Evolutionary conservation across 345 rosid genomes (phyloP).

Genomic region (Eucalyptus fibrosa): DNA sequence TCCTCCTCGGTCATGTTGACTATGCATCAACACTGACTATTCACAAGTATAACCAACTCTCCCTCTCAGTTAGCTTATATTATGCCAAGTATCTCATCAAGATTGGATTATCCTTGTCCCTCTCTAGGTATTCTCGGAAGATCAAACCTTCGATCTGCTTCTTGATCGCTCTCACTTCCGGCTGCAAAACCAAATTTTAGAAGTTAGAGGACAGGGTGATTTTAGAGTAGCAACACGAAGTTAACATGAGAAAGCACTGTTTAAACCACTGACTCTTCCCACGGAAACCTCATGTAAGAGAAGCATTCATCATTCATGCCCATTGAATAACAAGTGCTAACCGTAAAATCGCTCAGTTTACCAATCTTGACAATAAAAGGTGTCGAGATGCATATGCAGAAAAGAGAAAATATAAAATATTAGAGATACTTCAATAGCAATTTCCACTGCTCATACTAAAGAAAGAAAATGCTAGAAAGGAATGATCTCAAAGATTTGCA

Average conservation of each 20-base stretch:
- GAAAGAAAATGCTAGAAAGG: not conserved
- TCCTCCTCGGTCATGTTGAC: not conserved
- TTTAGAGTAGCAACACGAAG: not conserved
- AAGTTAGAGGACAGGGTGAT: not conserved
- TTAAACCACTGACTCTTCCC: not conserved
- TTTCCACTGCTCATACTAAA: not conserved
- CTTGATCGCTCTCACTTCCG: constrained; percentile 25
- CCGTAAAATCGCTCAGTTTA: not conserved
- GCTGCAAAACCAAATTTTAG: constrained; percentile 7
- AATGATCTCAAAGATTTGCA: not conserved
- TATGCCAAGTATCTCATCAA: constrained; percentile 10
- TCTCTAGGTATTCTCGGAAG: constrained; percentile 13
- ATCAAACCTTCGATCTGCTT: constrained; percentile 26
- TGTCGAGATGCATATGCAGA: not conserved
- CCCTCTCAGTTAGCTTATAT: not conserved
- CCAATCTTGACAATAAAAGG: not conserved
- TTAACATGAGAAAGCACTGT: not conserved
- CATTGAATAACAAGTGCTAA: not conserved
- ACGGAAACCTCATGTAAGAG: not conserved
- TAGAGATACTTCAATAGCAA: not conserved
- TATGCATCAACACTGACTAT: not conserved
- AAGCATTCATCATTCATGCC: not conserved
- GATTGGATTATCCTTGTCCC: constrained; percentile 18
- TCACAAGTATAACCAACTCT: not conserved
- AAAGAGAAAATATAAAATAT: not conserved